Conservation (phyloP, 1,284 basidiomycete genomes). For the Cryptococcus sp. region DNA sequence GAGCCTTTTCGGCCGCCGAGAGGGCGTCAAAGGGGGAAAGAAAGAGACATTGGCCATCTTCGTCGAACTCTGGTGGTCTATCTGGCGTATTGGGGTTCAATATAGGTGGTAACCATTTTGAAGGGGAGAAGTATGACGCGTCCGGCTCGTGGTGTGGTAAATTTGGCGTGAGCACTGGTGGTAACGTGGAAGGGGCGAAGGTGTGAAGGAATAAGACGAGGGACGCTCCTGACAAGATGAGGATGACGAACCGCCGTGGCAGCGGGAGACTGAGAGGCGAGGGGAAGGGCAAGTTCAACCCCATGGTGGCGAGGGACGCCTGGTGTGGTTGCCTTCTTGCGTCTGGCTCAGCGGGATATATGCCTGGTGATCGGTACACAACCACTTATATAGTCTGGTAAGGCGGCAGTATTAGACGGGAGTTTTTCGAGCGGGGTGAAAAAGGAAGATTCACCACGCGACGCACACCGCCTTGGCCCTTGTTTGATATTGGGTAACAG, state of each 20-base stretch:
- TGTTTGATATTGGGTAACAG: no score
- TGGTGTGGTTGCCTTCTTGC: no score
- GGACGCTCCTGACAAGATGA: conserved; percentile 28
- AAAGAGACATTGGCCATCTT: conserved; percentile 50
- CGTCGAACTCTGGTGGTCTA: conserved; percentile 46
- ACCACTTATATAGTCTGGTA: no score
- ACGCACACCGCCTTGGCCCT: no score
- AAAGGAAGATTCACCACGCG: background rate
- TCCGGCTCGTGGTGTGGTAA: conserved; percentile 41
- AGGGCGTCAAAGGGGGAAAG: conserved; percentile 51
- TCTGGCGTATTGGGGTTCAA: conserved; percentile 34
- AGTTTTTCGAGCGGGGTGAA: no score
- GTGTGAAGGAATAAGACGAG: conserved; percentile 45
- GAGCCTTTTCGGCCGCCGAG: conserved; percentile 36
- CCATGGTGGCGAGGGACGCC: conserved; percentile 17
- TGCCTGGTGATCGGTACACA: no score
- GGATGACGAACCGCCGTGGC: conserved; percentile 37
- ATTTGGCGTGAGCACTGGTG: conserved; percentile 37
- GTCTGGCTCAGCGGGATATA: no score
- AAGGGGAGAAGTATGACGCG: conserved; percentile 37
- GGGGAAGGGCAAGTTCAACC: conserved; percentile 31
- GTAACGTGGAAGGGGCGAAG: conserved; percentile 39
- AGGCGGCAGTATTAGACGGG: no score
- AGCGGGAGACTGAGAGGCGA: conserved; percentile 34
- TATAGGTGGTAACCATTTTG: conserved; percentile 49